Percentiles rank a stretch among this genome's conserved stretches.
Evolutionary conservation across 73 alveolate genomes (phyloP).

Genomic region (Durusdinium trenchii): DNA sequence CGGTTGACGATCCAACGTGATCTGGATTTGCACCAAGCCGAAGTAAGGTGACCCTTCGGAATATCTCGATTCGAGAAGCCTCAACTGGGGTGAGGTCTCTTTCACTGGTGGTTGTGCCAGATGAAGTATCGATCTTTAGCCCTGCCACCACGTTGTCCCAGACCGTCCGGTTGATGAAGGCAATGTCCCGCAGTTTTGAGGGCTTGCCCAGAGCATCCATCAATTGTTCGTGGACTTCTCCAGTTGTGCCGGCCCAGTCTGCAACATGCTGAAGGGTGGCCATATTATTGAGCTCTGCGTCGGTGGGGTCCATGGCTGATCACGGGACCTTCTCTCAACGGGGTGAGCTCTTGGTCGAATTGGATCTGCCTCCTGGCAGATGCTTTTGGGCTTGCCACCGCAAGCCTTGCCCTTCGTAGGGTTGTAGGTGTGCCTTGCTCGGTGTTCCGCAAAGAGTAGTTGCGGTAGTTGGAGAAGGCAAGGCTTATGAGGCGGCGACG

Average conservation of each 20-base stretch:
- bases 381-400: background rate
- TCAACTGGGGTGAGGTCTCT: background rate
- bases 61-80: background rate
- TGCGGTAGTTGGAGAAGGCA: background rate
- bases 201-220: background rate
- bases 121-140: background rate
- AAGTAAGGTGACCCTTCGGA: background rate
- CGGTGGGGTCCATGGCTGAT: background rate
- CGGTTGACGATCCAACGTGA: background rate
- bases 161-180: background rate
- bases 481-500: background rate
- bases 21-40: background rate
- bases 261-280: background rate
- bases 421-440: background rate
- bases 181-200: background rate
- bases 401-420: background rate
- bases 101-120: background rate
- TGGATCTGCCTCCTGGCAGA: background rate
- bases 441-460: background rate
- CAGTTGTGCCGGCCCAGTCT: background rate
- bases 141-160: background rate
- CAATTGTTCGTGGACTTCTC: background rate
- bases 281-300: background rate
- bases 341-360: background rate
- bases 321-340: background rate